Percentiles rank a stretch among this genome's conserved stretches.
These are phyloP conservation scores for Botryosphaeria dothidea DNA, from an alignment of 2,329 filamentous ascomycete genomes.

Conservation along the genomic window DNA sequence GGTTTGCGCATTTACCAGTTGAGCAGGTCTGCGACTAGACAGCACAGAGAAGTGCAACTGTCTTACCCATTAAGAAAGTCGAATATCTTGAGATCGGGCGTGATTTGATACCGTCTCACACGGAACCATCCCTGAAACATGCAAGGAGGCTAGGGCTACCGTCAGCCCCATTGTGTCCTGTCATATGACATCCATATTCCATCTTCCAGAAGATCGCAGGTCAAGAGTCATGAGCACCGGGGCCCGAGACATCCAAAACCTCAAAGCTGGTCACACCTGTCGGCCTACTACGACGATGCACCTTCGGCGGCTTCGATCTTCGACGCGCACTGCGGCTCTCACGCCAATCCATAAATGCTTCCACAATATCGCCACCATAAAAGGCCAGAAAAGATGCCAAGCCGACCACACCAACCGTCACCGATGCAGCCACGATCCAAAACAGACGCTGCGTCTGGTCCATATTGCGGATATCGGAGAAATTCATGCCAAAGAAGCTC, in stretches of 20 bases:
- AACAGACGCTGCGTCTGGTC: slow-evolving; percentile 40
- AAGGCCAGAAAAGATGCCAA: slow-evolving; percentile 43
- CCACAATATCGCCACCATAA: slow-evolving; percentile 40
- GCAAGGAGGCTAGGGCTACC: too few relatives aligned
- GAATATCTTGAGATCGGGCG: too few relatives aligned
- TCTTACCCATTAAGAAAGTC: too few relatives aligned
- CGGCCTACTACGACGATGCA: slow-evolving; percentile 6
- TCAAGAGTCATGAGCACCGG: neutral
- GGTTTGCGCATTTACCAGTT: too few relatives aligned
- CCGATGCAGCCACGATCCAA: slow-evolving; percentile 41
- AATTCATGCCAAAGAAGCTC: slow-evolving; percentile 48
- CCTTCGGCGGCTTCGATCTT: neutral
- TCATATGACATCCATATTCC: too few relatives aligned
- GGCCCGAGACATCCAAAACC: slow-evolving; percentile 26
- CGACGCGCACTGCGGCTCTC: slow-evolving; percentile 28
- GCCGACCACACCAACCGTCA: slow-evolving; percentile 24
- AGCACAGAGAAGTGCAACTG: too few relatives aligned
- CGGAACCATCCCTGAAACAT: too few relatives aligned
- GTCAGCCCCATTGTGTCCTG: too few relatives aligned
- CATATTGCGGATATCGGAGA: slow-evolving; percentile 43
- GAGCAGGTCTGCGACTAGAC: too few relatives aligned
- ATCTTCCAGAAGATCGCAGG: too few relatives aligned
- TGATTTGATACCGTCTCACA: too few relatives aligned
- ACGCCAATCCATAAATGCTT: slow-evolving; percentile 38
- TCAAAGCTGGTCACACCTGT: slow-evolving; percentile 26